phyloP scores from a whole-genome alignment of 352 stramenopile species.

The Phytophthora crassamura region DNA sequence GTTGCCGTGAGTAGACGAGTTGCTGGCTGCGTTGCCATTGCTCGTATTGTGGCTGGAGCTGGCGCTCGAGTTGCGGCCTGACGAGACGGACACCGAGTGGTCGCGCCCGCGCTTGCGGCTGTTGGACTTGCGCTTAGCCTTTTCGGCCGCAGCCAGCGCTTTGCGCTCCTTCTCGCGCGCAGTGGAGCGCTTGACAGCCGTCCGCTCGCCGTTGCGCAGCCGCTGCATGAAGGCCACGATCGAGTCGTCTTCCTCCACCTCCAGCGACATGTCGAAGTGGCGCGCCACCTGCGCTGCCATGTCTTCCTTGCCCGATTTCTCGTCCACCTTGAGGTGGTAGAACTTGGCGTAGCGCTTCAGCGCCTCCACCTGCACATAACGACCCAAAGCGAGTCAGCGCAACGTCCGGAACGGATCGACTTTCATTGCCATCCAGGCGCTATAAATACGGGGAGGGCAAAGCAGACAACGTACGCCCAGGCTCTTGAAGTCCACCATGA shows the following conservation, averaged over 20 bases:
- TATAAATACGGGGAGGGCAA: slow-evolving; percentile 1
- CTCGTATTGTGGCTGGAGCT: slow-evolving; percentile 31
- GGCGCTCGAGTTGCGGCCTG: slow-evolving; percentile 29
- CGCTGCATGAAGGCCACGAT: slow-evolving; percentile 88
- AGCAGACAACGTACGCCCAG: slow-evolving; percentile 57
- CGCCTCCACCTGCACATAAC: slow-evolving; percentile 60
- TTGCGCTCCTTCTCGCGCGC: slow-evolving; percentile 72
- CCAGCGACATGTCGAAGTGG: slow-evolving; percentile 80
- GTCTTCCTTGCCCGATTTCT: slow-evolving; percentile 70
- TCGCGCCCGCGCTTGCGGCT: slow-evolving; percentile 78
- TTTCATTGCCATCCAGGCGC: not conserved
- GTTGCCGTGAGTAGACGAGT: slow-evolving; percentile 20
- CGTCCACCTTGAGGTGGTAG: slow-evolving; percentile 74
- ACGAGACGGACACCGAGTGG: slow-evolving; percentile 39
- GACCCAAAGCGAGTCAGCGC: slow-evolving; percentile 2
- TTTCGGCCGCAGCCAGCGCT: slow-evolving; percentile 37
- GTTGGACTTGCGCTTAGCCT: slow-evolving; percentile 80
- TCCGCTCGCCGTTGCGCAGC: slow-evolving; percentile 82
- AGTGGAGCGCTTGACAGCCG: slow-evolving; percentile 53
- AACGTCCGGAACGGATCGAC: not conserved
- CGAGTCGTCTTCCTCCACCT: slow-evolving; percentile 88
- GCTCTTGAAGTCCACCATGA: slow-evolving; percentile 89
- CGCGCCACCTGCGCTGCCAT: slow-evolving; percentile 79
- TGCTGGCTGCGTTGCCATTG: slow-evolving; percentile 22
- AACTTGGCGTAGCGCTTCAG: slow-evolving; percentile 84